These are phyloP conservation scores for Claviceps arundinis DNA, from an alignment of 2,329 filamentous ascomycete genomes.

Conservation along the genomic window DNA sequence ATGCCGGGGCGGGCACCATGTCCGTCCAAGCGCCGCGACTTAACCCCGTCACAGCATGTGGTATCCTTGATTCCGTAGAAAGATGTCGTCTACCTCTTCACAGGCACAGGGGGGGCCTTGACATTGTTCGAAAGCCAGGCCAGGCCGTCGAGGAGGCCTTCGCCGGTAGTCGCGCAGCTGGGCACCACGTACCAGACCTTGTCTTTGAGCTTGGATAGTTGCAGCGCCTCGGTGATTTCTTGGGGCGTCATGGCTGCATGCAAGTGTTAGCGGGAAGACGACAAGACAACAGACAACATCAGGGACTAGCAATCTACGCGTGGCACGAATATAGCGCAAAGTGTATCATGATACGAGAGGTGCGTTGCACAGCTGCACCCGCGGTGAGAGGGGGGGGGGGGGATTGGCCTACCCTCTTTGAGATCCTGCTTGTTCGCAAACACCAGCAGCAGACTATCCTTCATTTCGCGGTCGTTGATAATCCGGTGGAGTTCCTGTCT, in stretches of 20 bases:
- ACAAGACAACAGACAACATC: too few species aligned
- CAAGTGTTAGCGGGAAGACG: neutral
- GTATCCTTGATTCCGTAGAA: neutral
- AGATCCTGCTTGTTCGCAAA: constrained; percentile 99
- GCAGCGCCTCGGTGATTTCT: constrained; percentile 65
- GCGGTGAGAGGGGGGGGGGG: too few species aligned
- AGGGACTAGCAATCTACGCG: too few species aligned
- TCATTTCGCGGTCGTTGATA: constrained; percentile 97
- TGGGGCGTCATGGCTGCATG: constrained; percentile 59
- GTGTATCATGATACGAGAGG: too few species aligned
- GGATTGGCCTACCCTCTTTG: constrained; percentile 51
- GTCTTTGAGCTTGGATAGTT: constrained; percentile 66
- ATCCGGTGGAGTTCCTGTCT: constrained; percentile 98
- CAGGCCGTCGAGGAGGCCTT: constrained; percentile 69
- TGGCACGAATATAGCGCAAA: too few species aligned
- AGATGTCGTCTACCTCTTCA: constrained; percentile 32
- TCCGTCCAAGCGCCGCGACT: too few species aligned
- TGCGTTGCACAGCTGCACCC: too few species aligned
- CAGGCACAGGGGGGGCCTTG: constrained; percentile 46
- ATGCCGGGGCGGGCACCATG: too few species aligned
- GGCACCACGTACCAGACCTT: constrained; percentile 79
- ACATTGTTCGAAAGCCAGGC: constrained; percentile 78
- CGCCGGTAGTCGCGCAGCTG: constrained; percentile 68
- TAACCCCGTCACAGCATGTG: too few species aligned
- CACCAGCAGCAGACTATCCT: constrained; percentile 88